Conservation (phyloP, 208 protist genomes). For the Acanthamoeba sp. region DNA sequence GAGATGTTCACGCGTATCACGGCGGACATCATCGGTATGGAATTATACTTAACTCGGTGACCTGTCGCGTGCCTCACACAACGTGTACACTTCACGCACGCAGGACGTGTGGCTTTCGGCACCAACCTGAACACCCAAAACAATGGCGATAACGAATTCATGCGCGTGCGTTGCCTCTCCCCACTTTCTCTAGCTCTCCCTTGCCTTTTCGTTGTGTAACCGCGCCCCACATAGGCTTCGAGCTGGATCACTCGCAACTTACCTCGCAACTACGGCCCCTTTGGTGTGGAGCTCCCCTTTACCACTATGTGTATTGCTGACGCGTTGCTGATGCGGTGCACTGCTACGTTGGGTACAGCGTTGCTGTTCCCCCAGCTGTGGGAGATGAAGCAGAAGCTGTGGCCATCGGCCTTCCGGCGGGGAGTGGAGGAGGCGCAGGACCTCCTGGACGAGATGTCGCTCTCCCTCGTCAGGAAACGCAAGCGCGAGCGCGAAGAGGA, state of each 20-base stretch:
- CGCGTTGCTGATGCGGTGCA: too few relatives aligned
- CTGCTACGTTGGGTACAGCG: neutral
- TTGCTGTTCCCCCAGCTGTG: conserved; percentile 13
- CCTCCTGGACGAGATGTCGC: conserved; percentile 26
- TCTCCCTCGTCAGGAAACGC: conserved; percentile 6
- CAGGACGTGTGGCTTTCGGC: conserved; percentile 29
- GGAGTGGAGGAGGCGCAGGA: conserved; percentile 7
- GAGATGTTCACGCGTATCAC: conserved; percentile 13
- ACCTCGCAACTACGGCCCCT: neutral
- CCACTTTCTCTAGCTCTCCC: neutral
- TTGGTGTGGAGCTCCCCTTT: neutral
- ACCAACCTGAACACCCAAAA: conserved; percentile 33
- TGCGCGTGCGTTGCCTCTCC: neutral
- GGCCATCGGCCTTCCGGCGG: neutral
- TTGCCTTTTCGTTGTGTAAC: neutral
- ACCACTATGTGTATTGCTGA: neutral
- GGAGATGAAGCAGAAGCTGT: conserved; percentile 29
- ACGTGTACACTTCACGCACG: neutral
- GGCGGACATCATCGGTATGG: conserved; percentile 45
- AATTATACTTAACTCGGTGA: neutral
- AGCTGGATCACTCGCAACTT: neutral
- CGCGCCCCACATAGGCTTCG: neutral
- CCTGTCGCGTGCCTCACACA: neutral
- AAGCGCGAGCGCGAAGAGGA: conserved; percentile 21
- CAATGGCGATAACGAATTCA: neutral